Percentiles rank a stretch among this genome's conserved stretches.
These are phyloP conservation scores for Cydonia oblonga DNA, from an alignment of 331 rosid species.

Conservation along the genomic window DNA sequence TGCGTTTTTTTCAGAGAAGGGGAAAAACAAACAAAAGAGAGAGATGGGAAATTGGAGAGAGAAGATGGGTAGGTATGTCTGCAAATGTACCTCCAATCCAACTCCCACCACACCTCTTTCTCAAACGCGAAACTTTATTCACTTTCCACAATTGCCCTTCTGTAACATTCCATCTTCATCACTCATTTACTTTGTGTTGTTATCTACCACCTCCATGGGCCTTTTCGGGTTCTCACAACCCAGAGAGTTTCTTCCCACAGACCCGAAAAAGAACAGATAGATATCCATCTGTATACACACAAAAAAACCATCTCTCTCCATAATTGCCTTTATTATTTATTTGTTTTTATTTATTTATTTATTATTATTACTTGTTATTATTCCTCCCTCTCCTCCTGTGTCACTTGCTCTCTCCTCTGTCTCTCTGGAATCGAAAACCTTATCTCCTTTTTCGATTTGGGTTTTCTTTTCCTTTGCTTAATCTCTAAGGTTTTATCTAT, in stretches of 20 bases:
- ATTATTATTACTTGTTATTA: background rate
- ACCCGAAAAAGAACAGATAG: background rate
- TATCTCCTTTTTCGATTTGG: background rate
- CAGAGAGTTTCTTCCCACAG: background rate
- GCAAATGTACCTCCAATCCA: conserved; percentile 19
- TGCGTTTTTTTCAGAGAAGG: background rate
- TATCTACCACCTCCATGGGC: conserved; percentile 30
- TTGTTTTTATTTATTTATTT: background rate
- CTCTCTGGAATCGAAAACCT: background rate
- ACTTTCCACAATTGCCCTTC: conserved; percentile 34
- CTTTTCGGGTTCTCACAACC: conserved; percentile 22
- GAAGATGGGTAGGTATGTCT: conserved; percentile 12
- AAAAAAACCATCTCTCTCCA: background rate
- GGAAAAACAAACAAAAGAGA: conserved; percentile 7
- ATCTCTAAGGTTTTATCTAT: background rate
- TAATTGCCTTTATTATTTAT: background rate
- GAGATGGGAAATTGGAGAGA: background rate
- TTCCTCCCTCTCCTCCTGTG: background rate
- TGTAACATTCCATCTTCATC: conserved; percentile 20
- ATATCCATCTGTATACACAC: background rate
- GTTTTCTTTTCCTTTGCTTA: background rate
- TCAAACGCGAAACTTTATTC: background rate
- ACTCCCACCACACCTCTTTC: conserved; percentile 1
- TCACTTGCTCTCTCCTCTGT: background rate
- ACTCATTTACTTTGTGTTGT: conserved; percentile 11